A percentile compares a stretch with the other conserved stretches of the same genome.
Conservation (phyloP, 371 early-diverging fungal genomes). For the Mortierella polycephala region DNA sequence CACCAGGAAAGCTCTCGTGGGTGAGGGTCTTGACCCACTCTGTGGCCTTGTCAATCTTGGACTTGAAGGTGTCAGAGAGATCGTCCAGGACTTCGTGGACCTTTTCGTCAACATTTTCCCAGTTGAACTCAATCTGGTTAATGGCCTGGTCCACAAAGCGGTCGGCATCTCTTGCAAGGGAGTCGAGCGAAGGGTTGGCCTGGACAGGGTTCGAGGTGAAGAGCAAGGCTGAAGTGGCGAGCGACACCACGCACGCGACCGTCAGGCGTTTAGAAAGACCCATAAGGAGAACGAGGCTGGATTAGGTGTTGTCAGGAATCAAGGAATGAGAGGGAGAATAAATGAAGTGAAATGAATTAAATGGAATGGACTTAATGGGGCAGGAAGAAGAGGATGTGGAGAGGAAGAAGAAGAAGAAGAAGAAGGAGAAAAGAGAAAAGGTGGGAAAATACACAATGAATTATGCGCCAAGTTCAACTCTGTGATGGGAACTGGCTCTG, state of each 20-base stretch:
- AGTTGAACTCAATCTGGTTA: constrained; percentile 35
- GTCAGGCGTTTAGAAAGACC: constrained; percentile 46
- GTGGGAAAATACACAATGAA: no score
- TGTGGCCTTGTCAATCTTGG: constrained; percentile 40
- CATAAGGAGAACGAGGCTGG: constrained; percentile 9
- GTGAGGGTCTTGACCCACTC: constrained; percentile 58
- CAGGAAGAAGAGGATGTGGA: background rate
- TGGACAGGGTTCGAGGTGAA: constrained; percentile 24
- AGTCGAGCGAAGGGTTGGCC: constrained; percentile 34
- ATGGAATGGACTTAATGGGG: background rate
- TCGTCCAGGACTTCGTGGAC: constrained; percentile 48
- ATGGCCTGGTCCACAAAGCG: constrained; percentile 50
- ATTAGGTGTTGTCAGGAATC: background rate
- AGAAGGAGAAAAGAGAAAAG: background rate
- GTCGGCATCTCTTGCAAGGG: constrained; percentile 34
- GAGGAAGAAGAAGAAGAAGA: background rate
- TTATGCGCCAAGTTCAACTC: no score
- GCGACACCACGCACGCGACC: constrained; percentile 49
- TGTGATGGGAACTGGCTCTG: constrained; percentile 1
- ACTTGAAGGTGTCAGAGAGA: constrained; percentile 41
- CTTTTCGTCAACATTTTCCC: constrained; percentile 51
- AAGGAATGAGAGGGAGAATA: background rate
- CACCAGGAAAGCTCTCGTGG: constrained; percentile 76
- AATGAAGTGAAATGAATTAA: background rate
- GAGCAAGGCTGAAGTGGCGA: constrained; percentile 48